Conservation (phyloP, 129 eudicot species). For the Deinandra increscens region DNA sequence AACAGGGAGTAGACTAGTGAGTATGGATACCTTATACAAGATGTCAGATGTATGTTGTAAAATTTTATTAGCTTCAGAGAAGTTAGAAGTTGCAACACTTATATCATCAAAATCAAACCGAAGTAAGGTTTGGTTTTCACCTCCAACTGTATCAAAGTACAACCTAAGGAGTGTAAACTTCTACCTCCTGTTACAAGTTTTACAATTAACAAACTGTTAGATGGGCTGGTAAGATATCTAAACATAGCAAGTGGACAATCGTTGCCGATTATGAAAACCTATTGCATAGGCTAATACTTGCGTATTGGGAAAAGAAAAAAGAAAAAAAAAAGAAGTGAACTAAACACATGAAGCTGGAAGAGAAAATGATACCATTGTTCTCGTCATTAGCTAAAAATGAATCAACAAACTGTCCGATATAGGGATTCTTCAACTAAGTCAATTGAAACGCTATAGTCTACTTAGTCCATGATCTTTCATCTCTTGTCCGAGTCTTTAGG, state of each 20-base stretch:
- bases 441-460: too few relatives aligned
- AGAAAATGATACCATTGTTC: neutral
- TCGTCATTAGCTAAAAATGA: neutral
- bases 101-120: constrained; percentile 12
- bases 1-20: too few relatives aligned
- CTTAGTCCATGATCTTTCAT: too few relatives aligned
- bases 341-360: neutral
- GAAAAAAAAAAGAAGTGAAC: neutral
- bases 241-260: too few relatives aligned
- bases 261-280: neutral
- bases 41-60: too few relatives aligned
- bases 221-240: neutral
- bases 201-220: constrained; percentile 1
- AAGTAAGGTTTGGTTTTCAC: neutral
- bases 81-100: constrained; percentile 9
- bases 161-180: too few relatives aligned
- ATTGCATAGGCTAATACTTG: neutral
- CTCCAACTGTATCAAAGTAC: too few relatives aligned
- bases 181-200: neutral
- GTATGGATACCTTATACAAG: too few relatives aligned
- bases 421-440: too few relatives aligned
- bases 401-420: too few relatives aligned
- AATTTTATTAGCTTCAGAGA: neutral
- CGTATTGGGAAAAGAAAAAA: neutral
- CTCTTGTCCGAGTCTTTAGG: too few relatives aligned